Evolutionary conservation across 140 eudicot genomes (phyloP), one percentile per base, ranked within the genome.

Genomic region (Stevia rebaudiana): DNA sequence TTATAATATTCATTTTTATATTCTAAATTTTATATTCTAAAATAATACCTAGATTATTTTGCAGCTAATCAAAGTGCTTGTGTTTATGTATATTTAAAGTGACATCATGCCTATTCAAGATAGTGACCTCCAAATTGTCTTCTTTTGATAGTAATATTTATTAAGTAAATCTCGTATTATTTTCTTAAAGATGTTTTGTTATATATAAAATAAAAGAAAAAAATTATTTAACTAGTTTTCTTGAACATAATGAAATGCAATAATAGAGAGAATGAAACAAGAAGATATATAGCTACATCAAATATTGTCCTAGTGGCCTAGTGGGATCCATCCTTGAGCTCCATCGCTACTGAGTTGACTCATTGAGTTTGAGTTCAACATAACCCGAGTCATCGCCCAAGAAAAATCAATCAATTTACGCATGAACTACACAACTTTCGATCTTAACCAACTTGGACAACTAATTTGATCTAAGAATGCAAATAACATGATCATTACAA

Each of bases 381-480:
- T 65, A 53, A 21, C 42, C 52, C 72, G 68, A 65, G 79, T 74
- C 78, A 75, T 43, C 30, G 78, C 73, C 81, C 76, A 70, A 70
- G 57, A 65, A 70, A 28, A 46, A 61, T 46, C 57, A 63, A 44
- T 60, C 46, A 24, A 63, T 55, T 57, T 21, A 46, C 72, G 64
- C 72, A 74, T 60, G 44, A 49, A 36, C 24, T 22, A 52, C 49
- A 63, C 64, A 56, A 64, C 42, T 31, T 18, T 19, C 13, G 15
- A 4, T 31, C 48, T 61, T 11, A 0, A 21, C 54, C 69, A 61
- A 53, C 66, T 55, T 49, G 54, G 55, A 15, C 57, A 30, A 53
- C 33, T 28, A 70, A 63, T 63, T 44, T 48, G n/a, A 46, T 25
- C 50, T 19, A 4, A 60, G 37, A 50, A 53, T 35, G 13, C 15